Evolutionary conservation across 352 stramenopile species (phyloP), one percentile per base, ranked within the genome.

Genomic region (Phytopythium aichiense): DNA sequence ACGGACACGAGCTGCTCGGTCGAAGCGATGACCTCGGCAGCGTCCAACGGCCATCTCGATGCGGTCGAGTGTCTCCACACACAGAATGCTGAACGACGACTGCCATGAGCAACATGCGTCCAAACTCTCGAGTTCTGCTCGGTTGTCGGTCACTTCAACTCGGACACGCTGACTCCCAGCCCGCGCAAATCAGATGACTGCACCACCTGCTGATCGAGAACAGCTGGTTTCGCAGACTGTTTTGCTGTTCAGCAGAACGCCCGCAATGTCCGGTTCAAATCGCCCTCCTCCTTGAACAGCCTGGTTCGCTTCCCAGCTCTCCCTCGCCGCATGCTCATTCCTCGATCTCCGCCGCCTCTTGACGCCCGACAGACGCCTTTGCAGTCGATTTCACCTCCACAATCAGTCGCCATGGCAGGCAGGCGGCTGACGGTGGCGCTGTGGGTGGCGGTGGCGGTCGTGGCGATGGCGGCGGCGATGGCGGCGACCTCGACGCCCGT

Each of bases 401-500:
- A 50, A 20, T 4, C 43, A 50, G 22, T 52, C 45, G 12, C 25
- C 28, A 56, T 56, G 49, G 16, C 25, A n/a, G n/a, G 28, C 7
- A 23, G 28, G 5, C 16, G 49, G 18, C 20, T 31, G 28, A 56
- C 7, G 15, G 2, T 65, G 45, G 66, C 56, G 23, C 58, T 52
- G 45, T 33, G 45, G n/a, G 43, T 15, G n/a, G 2, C 28, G 18
- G 20, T 72, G 22, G 51, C 67, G 18, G 63, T 52, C n/a, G 23
- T 53, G 1, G 70, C 50, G 23, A 37, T 58, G 48, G 59, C 35
- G 52, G 49, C 28, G 66, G 55, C 61, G 52, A 61, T 35, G 56
- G 48, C 58, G 16, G 42, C 71, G 56, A 42, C 50, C 16, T 52
- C 69, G 38, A 65, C 70, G 56, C 64, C 59, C 61, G 73, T 65